Percentiles rank a stretch among this genome's conserved stretches.
Conservation (phyloP, 805 yeast species). For the Candida nemodendra region DNA sequence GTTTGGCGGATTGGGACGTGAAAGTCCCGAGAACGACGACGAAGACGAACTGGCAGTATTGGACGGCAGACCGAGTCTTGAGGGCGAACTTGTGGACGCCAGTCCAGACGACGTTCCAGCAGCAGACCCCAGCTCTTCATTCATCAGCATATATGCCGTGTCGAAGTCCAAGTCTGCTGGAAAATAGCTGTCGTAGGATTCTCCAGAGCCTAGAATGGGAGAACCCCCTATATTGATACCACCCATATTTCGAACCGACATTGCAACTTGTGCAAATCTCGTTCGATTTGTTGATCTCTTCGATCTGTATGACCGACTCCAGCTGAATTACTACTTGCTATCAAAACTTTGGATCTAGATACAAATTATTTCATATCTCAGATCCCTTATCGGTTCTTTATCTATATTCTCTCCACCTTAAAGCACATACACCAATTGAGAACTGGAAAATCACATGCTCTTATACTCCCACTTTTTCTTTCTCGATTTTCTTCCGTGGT, state of each 20-base stretch:
- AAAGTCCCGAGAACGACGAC: slow-evolving; percentile 5
- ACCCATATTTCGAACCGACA: no score
- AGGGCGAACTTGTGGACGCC: slow-evolving; percentile 1
- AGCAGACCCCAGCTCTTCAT: slow-evolving; percentile 20
- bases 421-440: no score
- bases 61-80: slow-evolving; percentile 10
- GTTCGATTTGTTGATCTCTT: no score
- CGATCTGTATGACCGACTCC: no score
- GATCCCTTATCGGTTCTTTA: background rate
- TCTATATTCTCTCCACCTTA: background rate
- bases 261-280: no score
- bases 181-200: slow-evolving; percentile 13
- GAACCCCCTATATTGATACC: slow-evolving; percentile 1
- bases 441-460: no score
- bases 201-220: background rate
- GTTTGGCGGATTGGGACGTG: slow-evolving; percentile 9
- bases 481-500: no score
- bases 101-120: slow-evolving; percentile 5
- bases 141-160: slow-evolving; percentile 36
- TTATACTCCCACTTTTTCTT: no score
- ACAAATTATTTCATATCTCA: background rate
- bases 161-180: slow-evolving; percentile 35
- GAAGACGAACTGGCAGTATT: slow-evolving; percentile 2
- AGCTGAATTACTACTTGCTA: no score
- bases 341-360: background rate